Conservation (phyloP, 257 asterid genomes). For the Solanum ahanhuiri region DNA sequence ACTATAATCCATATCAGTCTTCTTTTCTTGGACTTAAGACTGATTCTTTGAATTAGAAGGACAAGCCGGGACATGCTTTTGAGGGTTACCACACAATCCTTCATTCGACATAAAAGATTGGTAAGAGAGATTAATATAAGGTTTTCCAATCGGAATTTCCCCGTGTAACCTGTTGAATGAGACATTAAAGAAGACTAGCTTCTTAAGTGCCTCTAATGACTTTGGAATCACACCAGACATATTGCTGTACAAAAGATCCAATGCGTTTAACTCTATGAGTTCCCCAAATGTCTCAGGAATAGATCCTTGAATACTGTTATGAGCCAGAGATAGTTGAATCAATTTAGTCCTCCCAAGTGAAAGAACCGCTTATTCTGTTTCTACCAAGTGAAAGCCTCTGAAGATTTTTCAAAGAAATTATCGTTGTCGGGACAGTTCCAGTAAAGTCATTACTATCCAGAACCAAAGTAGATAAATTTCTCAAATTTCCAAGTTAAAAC, state of each 20-base stretch:
- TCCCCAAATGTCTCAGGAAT: slow-evolving; percentile 15
- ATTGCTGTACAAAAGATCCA: too few species aligned
- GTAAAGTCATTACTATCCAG: slow-evolving; percentile 6
- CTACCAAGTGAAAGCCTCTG: neutral
- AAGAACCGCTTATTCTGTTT: slow-evolving; percentile 6
- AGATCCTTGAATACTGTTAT: slow-evolving; percentile 14
- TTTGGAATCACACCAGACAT: slow-evolving; percentile 18
- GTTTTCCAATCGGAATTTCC: neutral
- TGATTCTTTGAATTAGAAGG: neutral
- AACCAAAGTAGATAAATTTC: neutral
- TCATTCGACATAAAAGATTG: neutral
- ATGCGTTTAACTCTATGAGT: too few species aligned
- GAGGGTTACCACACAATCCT: neutral
- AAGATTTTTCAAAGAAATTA: neutral
- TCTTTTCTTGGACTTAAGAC: neutral
- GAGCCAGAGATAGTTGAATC: slow-evolving; percentile 15
- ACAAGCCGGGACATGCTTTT: neutral
- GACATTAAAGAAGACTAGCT: neutral
- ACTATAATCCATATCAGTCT: neutral
- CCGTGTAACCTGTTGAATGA: neutral
- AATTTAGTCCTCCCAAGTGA: too few species aligned
- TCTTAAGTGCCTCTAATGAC: slow-evolving; percentile 5
- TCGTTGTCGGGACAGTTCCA: slow-evolving; percentile 12
- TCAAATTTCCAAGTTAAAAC: slow-evolving; percentile 7
- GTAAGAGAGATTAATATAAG: neutral